Base-by-base conservation (phyloP, 1,139 yeast species). In the Sugiyamaella castrensis region DNA sequence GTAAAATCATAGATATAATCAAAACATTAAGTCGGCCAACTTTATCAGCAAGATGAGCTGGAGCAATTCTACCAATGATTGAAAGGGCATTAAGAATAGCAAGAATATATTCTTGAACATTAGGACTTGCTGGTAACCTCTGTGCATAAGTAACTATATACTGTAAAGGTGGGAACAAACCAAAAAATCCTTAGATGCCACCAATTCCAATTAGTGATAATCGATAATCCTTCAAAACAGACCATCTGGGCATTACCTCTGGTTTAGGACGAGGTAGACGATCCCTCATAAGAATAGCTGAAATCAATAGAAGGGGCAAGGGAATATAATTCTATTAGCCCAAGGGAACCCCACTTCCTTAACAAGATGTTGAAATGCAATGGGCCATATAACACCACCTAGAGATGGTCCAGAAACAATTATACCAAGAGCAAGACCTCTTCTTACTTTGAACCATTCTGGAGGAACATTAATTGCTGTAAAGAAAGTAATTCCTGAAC, bases 371-470 rank as follows among this genome's bases (percentile, higher is more conserved):
- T 59, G 57, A 5, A 62, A 56, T 48, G 62, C 53, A 40, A 66
- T 57, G 4, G 72, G 70, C 48, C 59, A 64, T 8, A 67, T 43
- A 9, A 65, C 54, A 11, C 71, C 72, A 4, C 70, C 71, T 4
- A 75, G 63, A 10, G 84, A 80, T 2, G 84, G 73, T 0, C 87
- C 87, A 1, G 79, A 73, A 1, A 82, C 72, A 1, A 79, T 76
- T 1, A 81, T 55, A 2, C 84, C 83, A 9, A 74, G 64, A 1
- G 84, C 87, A 28, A 80, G 65, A 0, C 81, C 76, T 50, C 84
- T 70, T 50, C 68, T 74, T 47, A 69, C 72, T 50, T 72, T 68
- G 63, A 82, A 83, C 68, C 77, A 83, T 54, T 79, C 84, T 6
- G 66, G 55, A 8, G 60, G 58, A 15, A 58, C 56, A 1, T 65